These are phyloP conservation scores for Volvariella volvacea DNA, from an alignment of 1,284 basidiomycete genomes.

Conservation along the genomic window DNA sequence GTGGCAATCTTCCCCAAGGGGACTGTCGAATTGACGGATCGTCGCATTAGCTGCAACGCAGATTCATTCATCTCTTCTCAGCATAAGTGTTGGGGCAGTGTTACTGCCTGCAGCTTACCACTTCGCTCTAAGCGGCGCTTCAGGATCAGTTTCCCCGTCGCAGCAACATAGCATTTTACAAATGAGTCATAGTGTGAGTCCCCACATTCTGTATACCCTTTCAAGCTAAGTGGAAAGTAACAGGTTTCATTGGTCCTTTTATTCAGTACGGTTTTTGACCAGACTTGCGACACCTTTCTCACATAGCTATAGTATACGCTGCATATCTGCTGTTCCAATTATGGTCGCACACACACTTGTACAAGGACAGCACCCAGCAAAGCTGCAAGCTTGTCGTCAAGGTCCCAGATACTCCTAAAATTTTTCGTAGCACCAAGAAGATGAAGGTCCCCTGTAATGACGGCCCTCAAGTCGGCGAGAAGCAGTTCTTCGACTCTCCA, in stretches of 20 bases:
- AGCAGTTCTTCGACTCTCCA: background rate
- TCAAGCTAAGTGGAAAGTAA: constrained; percentile 1
- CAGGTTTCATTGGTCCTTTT: constrained; percentile 68
- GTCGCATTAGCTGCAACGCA: constrained; percentile 65
- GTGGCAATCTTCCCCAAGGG: constrained; percentile 14
- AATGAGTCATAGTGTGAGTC: constrained; percentile 79
- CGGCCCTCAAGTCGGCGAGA: background rate
- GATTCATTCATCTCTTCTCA: constrained; percentile 77
- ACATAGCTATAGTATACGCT: constrained; percentile 46
- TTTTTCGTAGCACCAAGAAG: constrained; percentile 11
- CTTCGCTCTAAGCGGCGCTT: constrained; percentile 44
- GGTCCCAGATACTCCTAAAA: constrained; percentile 20
- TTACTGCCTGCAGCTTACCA: constrained; percentile 77
- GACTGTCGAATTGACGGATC: background rate
- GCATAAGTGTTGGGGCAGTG: constrained; percentile 73
- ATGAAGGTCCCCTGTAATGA: background rate
- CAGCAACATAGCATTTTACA: constrained; percentile 54
- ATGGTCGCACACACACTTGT: constrained; percentile 81
- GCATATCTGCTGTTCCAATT: constrained; percentile 83
- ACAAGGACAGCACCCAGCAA: constrained; percentile 48
- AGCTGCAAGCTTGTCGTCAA: constrained; percentile 32
- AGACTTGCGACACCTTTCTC: constrained; percentile 1
- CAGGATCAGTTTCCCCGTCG: constrained; percentile 22
- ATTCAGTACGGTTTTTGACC: constrained; percentile 39
- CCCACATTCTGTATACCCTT: constrained; percentile 6